Evolutionary conservation across 176 grass and related monocot species (phyloP).

Genomic region (Eremochloa ophiuroides): DNA sequence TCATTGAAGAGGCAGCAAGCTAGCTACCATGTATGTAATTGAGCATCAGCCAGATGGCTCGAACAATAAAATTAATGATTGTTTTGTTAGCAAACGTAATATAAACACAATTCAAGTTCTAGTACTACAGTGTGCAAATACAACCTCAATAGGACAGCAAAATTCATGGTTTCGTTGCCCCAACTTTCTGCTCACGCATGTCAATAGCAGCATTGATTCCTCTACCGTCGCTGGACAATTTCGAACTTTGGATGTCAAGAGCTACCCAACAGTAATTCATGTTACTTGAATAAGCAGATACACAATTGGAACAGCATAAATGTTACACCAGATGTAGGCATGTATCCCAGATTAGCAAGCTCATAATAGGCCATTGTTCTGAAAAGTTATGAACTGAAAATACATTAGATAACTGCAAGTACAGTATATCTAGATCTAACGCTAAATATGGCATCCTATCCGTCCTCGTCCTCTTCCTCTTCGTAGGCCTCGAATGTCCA

Average conservation of each 20-base stretch:
- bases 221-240: neutral
- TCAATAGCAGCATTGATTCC: neutral
- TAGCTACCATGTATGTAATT: too few species aligned
- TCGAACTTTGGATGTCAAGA: neutral
- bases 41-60: too few species aligned
- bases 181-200: neutral
- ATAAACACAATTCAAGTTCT: neutral
- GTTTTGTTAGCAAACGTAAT: too few species aligned
- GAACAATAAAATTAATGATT: too few species aligned
- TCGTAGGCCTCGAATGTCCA: constrained; percentile 47
- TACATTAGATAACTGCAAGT: neutral
- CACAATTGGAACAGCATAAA: neutral
- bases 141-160: neutral
- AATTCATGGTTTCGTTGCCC: neutral
- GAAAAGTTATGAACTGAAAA: neutral
- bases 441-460: neutral
- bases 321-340: too few species aligned
- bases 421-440: neutral
- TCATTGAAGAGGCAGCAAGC: too few species aligned
- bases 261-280: neutral
- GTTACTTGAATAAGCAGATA: neutral
- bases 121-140: neutral
- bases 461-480: neutral
- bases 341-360: neutral
- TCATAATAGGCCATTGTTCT: neutral